These are phyloP conservation scores for Aurifilum marmelostoma DNA, from an alignment of 2,329 filamentous ascomycete species.

Conservation along the genomic window DNA sequence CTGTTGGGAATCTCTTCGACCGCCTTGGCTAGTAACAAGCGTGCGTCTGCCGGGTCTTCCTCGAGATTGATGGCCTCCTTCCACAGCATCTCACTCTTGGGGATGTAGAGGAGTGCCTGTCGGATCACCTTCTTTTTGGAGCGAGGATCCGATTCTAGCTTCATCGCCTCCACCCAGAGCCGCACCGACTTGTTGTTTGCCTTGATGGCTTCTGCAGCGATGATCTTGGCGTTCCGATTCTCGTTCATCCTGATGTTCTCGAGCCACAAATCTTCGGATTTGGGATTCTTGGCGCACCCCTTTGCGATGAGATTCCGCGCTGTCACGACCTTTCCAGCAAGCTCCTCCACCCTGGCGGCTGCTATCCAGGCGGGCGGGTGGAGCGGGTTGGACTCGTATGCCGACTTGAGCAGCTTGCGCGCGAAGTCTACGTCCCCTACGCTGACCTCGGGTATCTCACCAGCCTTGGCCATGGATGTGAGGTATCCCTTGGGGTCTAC, in stretches of 20 bases:
- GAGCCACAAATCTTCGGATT: conserved; percentile 93
- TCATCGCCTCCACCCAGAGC: conserved; percentile 95
- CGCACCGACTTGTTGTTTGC: conserved; percentile 86
- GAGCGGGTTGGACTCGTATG: conserved; percentile 94
- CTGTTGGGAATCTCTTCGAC: conserved; percentile 94
- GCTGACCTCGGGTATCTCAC: conserved; percentile 78
- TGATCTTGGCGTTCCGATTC: conserved; percentile 90
- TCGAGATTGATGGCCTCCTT: conserved; percentile 96
- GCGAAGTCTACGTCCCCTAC: conserved; percentile 96
- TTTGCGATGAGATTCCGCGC: conserved; percentile 86
- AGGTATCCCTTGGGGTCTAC: conserved; percentile 97
- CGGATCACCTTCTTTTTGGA: conserved; percentile 92
- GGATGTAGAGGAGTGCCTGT: conserved; percentile 88
- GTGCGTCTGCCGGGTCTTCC: conserved; percentile 85
- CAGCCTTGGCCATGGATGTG: conserved; percentile 83
- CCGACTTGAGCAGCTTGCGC: conserved; percentile 88
- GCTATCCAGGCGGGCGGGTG: conserved; percentile 97
- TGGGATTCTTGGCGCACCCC: conserved; percentile 88
- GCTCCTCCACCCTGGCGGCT: conserved; percentile 86
- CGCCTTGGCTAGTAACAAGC: conserved; percentile 87
- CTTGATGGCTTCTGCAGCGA: conserved; percentile 90
- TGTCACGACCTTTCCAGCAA: conserved; percentile 88
- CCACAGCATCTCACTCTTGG: conserved; percentile 95
- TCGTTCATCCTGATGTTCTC: conserved; percentile 95
- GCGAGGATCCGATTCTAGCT: conserved; percentile 77